These are phyloP conservation scores for Aurifilum marmelostoma DNA, from an alignment of 2,329 filamentous ascomycete genomes.

Conservation along the genomic window DNA sequence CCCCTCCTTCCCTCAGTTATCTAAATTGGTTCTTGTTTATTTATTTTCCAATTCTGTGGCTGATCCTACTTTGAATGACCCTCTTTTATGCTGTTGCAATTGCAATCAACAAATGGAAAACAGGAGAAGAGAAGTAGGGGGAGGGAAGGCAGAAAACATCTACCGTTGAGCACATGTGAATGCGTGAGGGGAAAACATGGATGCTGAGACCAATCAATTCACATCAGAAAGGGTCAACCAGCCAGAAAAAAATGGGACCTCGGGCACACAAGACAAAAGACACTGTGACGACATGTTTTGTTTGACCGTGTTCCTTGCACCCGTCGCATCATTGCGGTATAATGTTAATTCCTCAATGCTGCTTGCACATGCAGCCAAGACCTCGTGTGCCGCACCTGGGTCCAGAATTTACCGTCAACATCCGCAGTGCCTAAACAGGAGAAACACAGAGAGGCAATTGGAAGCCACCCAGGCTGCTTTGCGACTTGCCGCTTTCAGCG, in stretches of 20 bases:
- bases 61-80: no score
- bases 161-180: neutral
- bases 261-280: neutral
- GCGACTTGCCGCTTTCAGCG: conserved; percentile 4
- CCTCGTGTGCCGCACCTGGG: neutral
- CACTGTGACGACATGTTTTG: neutral
- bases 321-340: neutral
- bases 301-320: neutral
- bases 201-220: neutral
- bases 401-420: neutral
- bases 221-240: neutral
- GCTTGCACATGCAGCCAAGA: conserved; percentile 3
- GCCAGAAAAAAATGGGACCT: neutral
- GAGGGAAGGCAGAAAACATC: neutral
- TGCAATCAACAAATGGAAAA: neutral
- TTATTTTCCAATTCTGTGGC: neutral
- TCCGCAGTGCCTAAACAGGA: neutral
- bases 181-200: neutral
- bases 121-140: no score
- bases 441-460: neutral
- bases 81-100: neutral
- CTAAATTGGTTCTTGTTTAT: neutral
- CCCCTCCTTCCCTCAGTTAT: neutral
- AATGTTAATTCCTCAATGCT: neutral
- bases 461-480: neutral